These are phyloP conservation scores for Aspergillus quadrilineatus DNA, from an alignment of 2,329 filamentous ascomycete genomes.

Conservation along the genomic window DNA sequence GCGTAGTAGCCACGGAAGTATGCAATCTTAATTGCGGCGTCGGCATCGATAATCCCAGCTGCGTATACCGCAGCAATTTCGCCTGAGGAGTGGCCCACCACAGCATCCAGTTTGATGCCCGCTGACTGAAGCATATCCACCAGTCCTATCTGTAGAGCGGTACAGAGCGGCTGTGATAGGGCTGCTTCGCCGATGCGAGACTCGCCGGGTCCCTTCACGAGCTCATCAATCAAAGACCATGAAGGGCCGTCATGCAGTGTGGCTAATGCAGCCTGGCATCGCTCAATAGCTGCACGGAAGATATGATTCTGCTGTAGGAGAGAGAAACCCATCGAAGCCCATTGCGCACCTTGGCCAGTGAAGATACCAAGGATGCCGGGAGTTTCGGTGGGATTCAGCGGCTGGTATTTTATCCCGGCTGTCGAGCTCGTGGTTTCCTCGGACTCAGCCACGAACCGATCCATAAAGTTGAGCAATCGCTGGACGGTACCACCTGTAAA, in stretches of 20 bases:
- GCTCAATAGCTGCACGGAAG: neutral
- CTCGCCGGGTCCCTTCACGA: neutral
- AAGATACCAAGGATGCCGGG: constrained; percentile 12
- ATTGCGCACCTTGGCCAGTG: constrained; percentile 24
- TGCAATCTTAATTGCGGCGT: constrained; percentile 43
- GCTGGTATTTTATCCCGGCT: neutral
- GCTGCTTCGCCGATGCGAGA: constrained; percentile 25
- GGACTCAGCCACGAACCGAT: neutral
- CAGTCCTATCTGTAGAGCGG: constrained; percentile 31
- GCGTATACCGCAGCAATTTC: constrained; percentile 45
- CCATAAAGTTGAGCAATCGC: neutral
- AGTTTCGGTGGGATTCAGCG: neutral
- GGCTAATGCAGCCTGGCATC: neutral
- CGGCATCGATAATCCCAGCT: neutral
- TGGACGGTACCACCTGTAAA: neutral
- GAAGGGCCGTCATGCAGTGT: constrained; percentile 4
- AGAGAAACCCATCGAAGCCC: constrained; percentile 9
- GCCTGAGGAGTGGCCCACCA: constrained; percentile 33
- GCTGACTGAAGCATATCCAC: constrained; percentile 28
- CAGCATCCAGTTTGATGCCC: constrained; percentile 24
- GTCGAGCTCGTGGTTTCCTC: neutral
- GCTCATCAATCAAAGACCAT: neutral
- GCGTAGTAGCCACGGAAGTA: constrained; percentile 44
- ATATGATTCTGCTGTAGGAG: neutral
- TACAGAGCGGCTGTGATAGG: constrained; percentile 31